Percentiles rank a stretch among this genome's conserved stretches.
Evolutionary conservation across 139 green algal genomes (phyloP).

Genomic region (Chlamydomonas asymmetrica): DNA sequence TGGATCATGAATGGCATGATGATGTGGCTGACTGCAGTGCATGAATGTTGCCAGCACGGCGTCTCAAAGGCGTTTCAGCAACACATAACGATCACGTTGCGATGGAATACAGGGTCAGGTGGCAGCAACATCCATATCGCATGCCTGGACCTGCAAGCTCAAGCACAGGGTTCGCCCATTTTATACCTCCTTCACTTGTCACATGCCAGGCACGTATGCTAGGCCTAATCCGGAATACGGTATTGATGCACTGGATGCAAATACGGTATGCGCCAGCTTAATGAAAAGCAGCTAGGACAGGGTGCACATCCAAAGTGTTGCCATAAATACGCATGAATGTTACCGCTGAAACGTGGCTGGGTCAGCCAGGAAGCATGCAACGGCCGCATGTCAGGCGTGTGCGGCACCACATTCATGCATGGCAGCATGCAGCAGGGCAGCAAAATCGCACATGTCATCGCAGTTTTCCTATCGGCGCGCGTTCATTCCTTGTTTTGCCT

Average conservation of each 20-base stretch:
- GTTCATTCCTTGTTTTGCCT: too few relatives aligned
- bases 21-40: neutral
- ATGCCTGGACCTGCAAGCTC: neutral
- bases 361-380: neutral
- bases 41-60: neutral
- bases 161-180: neutral
- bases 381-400: neutral
- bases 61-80: neutral
- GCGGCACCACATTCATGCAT: too few relatives aligned
- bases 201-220: neutral
- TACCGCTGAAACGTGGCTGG: neutral
- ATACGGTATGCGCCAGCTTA: neutral
- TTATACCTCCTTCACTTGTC: neutral
- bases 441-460: too few relatives aligned
- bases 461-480: too few relatives aligned
- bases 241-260: neutral
- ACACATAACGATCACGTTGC: neutral
- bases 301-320: too few relatives aligned
- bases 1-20: neutral
- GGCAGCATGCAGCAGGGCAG: too few relatives aligned
- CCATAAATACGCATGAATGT: too few relatives aligned
- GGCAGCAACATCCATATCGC: neutral
- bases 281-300: neutral
- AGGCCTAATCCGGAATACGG: neutral
- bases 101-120: neutral